These are phyloP conservation scores for Otatea glauca DNA, from an alignment of 176 grass and related monocot species.

Conservation along the genomic window DNA sequence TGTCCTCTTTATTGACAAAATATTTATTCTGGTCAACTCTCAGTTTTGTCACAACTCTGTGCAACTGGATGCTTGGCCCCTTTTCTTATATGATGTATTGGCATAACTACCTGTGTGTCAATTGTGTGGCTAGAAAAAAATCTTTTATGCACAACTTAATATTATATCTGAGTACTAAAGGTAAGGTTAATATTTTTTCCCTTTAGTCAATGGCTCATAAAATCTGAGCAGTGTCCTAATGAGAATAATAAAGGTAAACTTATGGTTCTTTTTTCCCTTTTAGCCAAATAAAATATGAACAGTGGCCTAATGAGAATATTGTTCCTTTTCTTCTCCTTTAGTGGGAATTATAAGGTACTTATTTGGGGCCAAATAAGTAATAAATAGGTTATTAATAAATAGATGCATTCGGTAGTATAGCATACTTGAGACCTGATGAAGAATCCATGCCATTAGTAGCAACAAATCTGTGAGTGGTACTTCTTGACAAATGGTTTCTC, in stretches of 20 bases:
- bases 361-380: neutral
- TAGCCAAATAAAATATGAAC: neutral
- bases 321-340: neutral
- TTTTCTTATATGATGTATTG: constrained; percentile 19
- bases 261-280: neutral
- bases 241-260: neutral
- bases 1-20: neutral
- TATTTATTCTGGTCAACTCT: constrained; percentile 15
- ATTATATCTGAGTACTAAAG: constrained; percentile 1
- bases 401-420: neutral
- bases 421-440: constrained; percentile 28
- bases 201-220: constrained; percentile 1
- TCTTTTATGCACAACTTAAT: neutral
- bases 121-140: neutral
- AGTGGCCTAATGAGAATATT: neutral
- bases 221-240: neutral
- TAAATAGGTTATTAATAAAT: constrained; percentile 15
- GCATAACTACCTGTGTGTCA: neutral
- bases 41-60: neutral
- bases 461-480: neutral
- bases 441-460: neutral
- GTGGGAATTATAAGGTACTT: neutral
- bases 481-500: neutral
- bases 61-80: constrained; percentile 2
- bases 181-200: neutral